phyloP scores from a whole-genome alignment of 1,284 basidiomycete species.

The Cryptococcus sp. region DNA sequence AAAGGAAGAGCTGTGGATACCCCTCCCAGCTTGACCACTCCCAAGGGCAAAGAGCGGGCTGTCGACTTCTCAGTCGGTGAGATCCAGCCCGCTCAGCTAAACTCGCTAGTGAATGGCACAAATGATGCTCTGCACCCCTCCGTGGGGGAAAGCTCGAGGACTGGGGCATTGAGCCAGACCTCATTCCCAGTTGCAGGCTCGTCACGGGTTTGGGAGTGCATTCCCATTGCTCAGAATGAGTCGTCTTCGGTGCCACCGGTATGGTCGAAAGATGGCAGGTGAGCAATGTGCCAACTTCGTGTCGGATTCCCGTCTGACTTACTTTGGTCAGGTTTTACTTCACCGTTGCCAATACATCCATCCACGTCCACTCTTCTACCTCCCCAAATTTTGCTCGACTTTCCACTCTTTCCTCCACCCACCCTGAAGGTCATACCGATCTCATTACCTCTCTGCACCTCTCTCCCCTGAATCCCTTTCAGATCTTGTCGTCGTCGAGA shows the following conservation, averaged over 20 bases:
- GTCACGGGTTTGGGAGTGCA: constrained; percentile 36
- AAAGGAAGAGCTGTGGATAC: background rate
- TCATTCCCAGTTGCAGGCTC: background rate
- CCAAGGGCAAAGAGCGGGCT: constrained; percentile 34
- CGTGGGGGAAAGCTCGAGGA: constrained; percentile 9
- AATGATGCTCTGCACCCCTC: background rate
- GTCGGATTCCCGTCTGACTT: background rate
- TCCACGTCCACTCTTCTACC: constrained; percentile 76
- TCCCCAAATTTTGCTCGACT: constrained; percentile 68
- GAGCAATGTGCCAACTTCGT: constrained; percentile 41
- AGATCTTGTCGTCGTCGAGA: constrained; percentile 80
- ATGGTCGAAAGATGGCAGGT: constrained; percentile 85
- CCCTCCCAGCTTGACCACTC: constrained; percentile 4
- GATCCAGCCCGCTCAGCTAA: background rate
- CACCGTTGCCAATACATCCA: constrained; percentile 69
- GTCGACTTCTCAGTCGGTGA: constrained; percentile 2
- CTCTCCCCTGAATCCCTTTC: constrained; percentile 83
- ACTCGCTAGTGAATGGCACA: background rate
- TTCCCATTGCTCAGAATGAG: constrained; percentile 65
- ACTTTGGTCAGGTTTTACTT: constrained; percentile 74
- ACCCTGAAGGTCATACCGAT: constrained; percentile 56
- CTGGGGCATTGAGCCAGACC: background rate
- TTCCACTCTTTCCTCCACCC: constrained; percentile 68
- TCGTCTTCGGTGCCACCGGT: constrained; percentile 68
- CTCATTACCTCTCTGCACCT: constrained; percentile 73